phyloP scores from a whole-genome alignment of 2,329 filamentous ascomycete species.

The Cercospora sp. region DNA sequence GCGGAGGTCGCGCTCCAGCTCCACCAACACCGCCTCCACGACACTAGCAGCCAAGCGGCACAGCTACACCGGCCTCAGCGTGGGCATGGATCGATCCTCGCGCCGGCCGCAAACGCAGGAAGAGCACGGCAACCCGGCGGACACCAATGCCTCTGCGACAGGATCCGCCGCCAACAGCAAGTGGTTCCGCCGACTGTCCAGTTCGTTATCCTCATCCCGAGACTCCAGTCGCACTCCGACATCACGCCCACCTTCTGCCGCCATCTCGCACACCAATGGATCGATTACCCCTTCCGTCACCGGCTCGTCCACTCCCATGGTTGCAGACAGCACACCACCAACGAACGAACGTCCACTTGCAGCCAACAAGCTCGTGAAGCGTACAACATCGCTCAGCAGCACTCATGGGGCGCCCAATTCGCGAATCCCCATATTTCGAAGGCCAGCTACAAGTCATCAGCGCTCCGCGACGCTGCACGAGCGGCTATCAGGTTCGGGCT shows the following conservation, averaged over 20 bases:
- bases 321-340: slow-evolving; percentile 43
- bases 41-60: neutral
- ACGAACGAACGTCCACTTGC: slow-evolving; percentile 43
- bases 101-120: slow-evolving; percentile 7
- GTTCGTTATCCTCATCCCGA: slow-evolving; percentile 35
- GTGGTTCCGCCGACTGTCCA: slow-evolving; percentile 71
- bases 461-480: slow-evolving; percentile 67
- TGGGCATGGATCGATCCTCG: slow-evolving; percentile 25
- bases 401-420: slow-evolving; percentile 53
- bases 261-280: slow-evolving; percentile 58
- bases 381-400: slow-evolving; percentile 59
- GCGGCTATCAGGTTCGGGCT: slow-evolving; percentile 16
- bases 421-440: slow-evolving; percentile 65
- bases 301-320: slow-evolving; percentile 63
- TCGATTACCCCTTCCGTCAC: slow-evolving; percentile 49
- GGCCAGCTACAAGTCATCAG: slow-evolving; percentile 78
- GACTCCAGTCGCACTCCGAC: slow-evolving; percentile 54
- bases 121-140: slow-evolving; percentile 12
- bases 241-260: slow-evolving; percentile 64
- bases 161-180: slow-evolving; percentile 23
- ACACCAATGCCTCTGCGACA: slow-evolving; percentile 14
- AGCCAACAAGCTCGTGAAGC: slow-evolving; percentile 78
- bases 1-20: slow-evolving; percentile 9
- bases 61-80: slow-evolving; percentile 17
- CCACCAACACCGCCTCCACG: slow-evolving; percentile 10